Percentiles rank a stretch among this genome's conserved stretches.
Conservation (phyloP, 371 early-diverging fungal genomes). For the Mortierella sp. region DNA sequence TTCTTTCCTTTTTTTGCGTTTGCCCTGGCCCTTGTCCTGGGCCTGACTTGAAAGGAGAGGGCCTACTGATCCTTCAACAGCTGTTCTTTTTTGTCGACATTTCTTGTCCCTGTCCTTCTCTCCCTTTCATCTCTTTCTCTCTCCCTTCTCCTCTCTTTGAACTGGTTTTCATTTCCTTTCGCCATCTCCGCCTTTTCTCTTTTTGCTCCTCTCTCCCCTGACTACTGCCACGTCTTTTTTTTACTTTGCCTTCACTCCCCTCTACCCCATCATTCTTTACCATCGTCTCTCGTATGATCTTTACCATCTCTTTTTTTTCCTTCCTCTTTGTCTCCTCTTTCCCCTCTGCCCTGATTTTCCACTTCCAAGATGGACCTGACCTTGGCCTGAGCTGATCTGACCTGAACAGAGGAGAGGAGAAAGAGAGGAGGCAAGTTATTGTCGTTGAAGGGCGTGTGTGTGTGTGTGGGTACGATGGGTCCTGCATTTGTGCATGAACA, state of each 20-base stretch:
- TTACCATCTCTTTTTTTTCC: background rate
- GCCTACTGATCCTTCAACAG: background rate
- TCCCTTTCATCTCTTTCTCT: background rate
- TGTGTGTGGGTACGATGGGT: background rate
- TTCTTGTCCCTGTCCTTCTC: background rate
- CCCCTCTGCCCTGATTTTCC: background rate
- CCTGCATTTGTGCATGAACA: slow-evolving; percentile 1
- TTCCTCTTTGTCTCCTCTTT: background rate
- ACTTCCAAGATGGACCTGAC: slow-evolving; percentile 10
- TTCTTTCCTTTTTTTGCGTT: background rate
- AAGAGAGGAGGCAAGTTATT: background rate
- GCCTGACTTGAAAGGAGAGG: background rate
- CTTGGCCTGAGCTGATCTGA: background rate
- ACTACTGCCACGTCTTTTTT: background rate
- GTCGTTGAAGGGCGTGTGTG: background rate
- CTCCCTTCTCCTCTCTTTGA: background rate
- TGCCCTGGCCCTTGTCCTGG: background rate
- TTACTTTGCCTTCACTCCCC: background rate
- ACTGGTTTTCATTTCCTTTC: background rate
- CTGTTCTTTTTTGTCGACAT: background rate
- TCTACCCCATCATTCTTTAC: background rate
- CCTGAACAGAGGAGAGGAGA: background rate
- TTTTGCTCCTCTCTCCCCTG: background rate
- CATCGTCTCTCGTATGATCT: background rate
- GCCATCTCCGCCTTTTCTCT: background rate